Conservation (phyloP, 1,284 basidiomycete genomes). For the Termitomyces sp. region DNA sequence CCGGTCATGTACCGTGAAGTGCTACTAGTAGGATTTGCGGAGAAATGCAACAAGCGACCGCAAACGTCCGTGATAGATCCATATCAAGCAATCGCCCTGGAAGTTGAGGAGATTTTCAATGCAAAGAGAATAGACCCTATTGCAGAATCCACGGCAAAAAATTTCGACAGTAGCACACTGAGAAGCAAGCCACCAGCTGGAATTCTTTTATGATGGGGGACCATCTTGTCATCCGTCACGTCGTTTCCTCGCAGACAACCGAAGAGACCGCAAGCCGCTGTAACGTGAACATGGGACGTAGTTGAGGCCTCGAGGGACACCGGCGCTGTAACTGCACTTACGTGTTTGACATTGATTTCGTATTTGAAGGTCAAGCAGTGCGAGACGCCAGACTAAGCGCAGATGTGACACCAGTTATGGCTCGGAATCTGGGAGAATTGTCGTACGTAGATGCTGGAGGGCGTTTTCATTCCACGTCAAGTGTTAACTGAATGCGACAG, state of each 20-base stretch:
- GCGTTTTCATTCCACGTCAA: too few species aligned
- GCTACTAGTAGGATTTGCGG: too few species aligned
- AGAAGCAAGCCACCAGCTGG: not conserved
- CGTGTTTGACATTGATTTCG: too few species aligned
- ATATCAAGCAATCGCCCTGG: not conserved
- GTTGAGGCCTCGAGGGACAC: too few species aligned
- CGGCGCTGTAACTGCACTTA: too few species aligned
- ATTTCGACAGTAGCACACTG: not conserved
- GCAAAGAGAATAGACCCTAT: not conserved
- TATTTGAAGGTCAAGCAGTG: too few species aligned
- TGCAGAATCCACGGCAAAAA: not conserved
- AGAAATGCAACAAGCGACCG: not conserved
- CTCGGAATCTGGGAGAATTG: too few species aligned
- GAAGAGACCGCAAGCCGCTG: not conserved
- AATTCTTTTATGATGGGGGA: not conserved
- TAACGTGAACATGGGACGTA: too few species aligned
- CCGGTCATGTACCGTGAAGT: not conserved
- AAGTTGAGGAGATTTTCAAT: not conserved
- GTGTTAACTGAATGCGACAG: too few species aligned
- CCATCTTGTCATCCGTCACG: not conserved
- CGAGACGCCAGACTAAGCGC: too few species aligned
- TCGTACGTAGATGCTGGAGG: too few species aligned
- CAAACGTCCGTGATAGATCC: not conserved
- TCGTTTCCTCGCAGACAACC: not conserved
- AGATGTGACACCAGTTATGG: too few species aligned